Conservation (phyloP, 768 basidiomycete species). For the Suillus spraguei region DNA sequence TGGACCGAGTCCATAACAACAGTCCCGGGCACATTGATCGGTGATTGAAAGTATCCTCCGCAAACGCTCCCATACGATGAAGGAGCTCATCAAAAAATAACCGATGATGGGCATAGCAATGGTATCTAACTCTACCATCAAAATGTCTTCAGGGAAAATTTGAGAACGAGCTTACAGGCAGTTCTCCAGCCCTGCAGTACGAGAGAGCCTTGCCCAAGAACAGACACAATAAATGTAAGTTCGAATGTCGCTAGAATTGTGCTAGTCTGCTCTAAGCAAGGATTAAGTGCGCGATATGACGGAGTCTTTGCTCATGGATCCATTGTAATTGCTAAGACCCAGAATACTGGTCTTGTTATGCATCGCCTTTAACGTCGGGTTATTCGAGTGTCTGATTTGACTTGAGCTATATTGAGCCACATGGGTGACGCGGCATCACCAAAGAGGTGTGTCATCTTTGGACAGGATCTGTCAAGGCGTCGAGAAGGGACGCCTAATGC, state of each 20-base stretch:
- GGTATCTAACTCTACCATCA: conserved; percentile 46
- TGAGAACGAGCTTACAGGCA: conserved; percentile 38
- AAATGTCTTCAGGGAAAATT: conserved; percentile 21
- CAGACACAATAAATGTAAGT: conserved; percentile 64
- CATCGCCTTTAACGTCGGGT: background rate
- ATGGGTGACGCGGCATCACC: background rate
- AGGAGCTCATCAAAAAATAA: conserved; percentile 49
- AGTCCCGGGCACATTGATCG: no score
- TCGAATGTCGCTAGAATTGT: conserved; percentile 60
- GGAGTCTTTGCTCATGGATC: no score
- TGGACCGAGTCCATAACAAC: no score
- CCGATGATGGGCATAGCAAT: conserved; percentile 63
- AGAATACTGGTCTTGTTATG: background rate
- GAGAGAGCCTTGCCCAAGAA: conserved; percentile 59
- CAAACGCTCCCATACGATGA: conserved; percentile 63
- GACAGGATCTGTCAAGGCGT: background rate
- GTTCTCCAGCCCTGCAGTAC: conserved; percentile 62
- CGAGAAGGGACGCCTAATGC: background rate
- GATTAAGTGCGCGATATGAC: no score
- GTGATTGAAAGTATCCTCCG: conserved; percentile 36
- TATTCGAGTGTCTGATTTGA: background rate
- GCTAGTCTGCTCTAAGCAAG: conserved; percentile 24
- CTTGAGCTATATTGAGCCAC: background rate
- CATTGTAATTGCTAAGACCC: background rate
- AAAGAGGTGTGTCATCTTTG: background rate